Percentiles rank a stretch among this genome's conserved stretches.
phyloP scores from a whole-genome alignment of 495 filamentous ascomycete species.

The Saxophila tyrrhenica region DNA sequence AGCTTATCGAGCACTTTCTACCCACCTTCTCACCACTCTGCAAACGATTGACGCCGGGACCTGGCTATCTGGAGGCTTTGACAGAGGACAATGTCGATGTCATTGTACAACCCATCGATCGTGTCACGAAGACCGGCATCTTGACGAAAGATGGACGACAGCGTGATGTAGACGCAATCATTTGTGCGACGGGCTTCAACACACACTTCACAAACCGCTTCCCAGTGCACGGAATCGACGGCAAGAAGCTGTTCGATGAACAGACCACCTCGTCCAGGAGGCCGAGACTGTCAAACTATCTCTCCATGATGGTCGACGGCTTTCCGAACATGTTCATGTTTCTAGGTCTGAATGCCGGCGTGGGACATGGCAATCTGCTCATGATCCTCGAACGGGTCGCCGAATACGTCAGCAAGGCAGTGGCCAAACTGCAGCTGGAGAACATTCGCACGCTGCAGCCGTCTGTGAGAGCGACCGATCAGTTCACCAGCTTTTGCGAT shows the following conservation, averaged over 20 bases:
- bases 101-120: constrained; percentile 18
- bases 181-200: constrained; percentile 31
- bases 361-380: constrained; percentile 26
- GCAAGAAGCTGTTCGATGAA: neutral
- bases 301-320: constrained; percentile 22
- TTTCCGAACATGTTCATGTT: constrained; percentile 29
- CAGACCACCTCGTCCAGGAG: constrained; percentile 12
- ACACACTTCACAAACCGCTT: constrained; percentile 24
- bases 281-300: constrained; percentile 17
- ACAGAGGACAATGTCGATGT: constrained; percentile 26
- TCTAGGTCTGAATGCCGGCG: constrained; percentile 27
- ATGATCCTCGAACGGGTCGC: constrained; percentile 23
- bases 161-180: constrained; percentile 25
- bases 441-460: constrained; percentile 7
- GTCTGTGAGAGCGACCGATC: neutral
- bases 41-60: constrained; percentile 28
- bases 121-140: constrained; percentile 20
- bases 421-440: constrained; percentile 9
- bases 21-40: constrained; percentile 27
- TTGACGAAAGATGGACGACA: constrained; percentile 22
- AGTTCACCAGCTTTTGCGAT: constrained; percentile 7
- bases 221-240: constrained; percentile 18
- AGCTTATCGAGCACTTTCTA: constrained; percentile 23
- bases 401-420: constrained; percentile 17
- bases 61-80: constrained; percentile 29